Evolutionary conservation across 257 asterid species (phyloP).

Genomic region (Solanum rostratum): DNA sequence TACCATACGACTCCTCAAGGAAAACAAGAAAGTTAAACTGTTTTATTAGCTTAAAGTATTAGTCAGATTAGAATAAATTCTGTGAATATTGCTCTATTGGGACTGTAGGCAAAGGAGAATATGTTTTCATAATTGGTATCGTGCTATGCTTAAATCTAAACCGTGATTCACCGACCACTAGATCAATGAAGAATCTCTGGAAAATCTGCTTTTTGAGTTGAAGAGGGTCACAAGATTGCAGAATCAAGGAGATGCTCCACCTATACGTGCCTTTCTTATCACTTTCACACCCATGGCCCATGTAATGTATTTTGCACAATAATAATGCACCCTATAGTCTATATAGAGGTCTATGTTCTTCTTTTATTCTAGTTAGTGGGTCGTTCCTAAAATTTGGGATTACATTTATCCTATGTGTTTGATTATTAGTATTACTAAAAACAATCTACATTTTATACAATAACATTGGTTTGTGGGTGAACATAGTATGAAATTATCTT

Average conservation of each 20-base stretch:
- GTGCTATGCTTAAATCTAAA: background rate
- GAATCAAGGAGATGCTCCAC: slow-evolving; percentile 51
- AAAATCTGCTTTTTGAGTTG: too few species aligned
- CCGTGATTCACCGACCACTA: too few species aligned
- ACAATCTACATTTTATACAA: background rate
- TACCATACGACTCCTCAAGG: background rate
- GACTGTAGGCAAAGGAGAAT: background rate
- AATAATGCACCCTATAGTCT: background rate
- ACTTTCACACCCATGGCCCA: slow-evolving; percentile 6
- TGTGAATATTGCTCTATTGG: background rate
- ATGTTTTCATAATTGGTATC: background rate
- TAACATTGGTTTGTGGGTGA: background rate
- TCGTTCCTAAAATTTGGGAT: background rate
- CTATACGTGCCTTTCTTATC: slow-evolving; percentile 10
- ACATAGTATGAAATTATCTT: background rate
- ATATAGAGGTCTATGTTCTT: background rate
- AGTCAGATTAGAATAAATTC: background rate
- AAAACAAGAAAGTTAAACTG: background rate
- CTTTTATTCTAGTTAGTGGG: background rate
- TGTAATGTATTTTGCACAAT: background rate
- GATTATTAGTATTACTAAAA: background rate
- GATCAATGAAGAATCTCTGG: too few species aligned
- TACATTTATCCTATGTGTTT: background rate
- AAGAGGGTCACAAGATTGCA: slow-evolving; percentile 50
- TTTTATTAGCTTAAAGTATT: background rate